Percentiles rank a stretch among this genome's conserved stretches.
These are phyloP conservation scores for Diaporthe destruens DNA, from an alignment of 2,329 filamentous ascomycete species.

Conservation along the genomic window DNA sequence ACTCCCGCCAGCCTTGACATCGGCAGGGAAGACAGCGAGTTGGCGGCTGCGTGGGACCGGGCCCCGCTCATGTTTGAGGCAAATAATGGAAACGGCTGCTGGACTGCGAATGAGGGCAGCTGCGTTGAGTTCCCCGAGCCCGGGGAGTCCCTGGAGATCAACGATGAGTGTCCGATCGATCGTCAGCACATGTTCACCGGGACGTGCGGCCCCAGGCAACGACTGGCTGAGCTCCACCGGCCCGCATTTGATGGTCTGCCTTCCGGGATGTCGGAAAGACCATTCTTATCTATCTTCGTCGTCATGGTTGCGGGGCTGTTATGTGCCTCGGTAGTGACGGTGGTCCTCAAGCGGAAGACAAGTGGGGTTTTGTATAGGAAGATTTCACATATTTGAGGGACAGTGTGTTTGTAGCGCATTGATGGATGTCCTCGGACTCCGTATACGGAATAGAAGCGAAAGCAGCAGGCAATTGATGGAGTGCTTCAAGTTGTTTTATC, in stretches of 20 bases:
- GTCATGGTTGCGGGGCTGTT: conserved; percentile 18
- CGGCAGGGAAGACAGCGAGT: conserved; percentile 17
- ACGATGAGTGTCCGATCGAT: conserved; percentile 11
- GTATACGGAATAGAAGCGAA: too few relatives aligned
- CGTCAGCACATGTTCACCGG: conserved; percentile 10
- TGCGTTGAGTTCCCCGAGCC: conserved; percentile 27
- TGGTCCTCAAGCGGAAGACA: background rate
- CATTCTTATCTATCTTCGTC: conserved; percentile 7
- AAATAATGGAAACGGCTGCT: conserved; percentile 13
- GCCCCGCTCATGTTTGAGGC: conserved; percentile 26
- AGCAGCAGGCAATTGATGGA: too few relatives aligned
- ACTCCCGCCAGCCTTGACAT: background rate
- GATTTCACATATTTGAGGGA: conserved; percentile 1
- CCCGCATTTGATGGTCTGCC: background rate
- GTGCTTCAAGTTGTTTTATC: too few relatives aligned
- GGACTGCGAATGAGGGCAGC: conserved; percentile 21
- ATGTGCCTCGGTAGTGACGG: conserved; percentile 1
- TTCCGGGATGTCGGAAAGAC: background rate
- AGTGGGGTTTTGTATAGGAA: background rate
- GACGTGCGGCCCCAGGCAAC: conserved; percentile 2
- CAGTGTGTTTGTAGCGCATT: too few relatives aligned
- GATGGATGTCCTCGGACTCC: too few relatives aligned
- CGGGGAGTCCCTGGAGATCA: conserved; percentile 20
- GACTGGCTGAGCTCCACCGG: conserved; percentile 5
- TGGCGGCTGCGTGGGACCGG: background rate